Evolutionary conservation across 805 yeast genomes (phyloP).

Genomic region (Ogataea minuta): DNA sequence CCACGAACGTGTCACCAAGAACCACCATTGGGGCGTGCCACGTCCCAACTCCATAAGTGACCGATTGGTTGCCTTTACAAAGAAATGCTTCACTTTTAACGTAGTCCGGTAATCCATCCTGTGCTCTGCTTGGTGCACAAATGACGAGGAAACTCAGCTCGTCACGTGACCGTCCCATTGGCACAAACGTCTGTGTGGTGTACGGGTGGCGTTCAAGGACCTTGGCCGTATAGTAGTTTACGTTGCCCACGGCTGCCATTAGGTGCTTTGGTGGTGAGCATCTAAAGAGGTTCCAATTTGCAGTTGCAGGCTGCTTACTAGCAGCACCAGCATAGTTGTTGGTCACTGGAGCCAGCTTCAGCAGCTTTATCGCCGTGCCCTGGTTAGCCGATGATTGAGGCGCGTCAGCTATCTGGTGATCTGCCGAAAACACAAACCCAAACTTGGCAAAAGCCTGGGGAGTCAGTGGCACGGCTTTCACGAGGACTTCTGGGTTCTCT

Average conservation of each 20-base stretch:
- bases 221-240: constrained; percentile 45
- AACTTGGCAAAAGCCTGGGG: constrained; percentile 63
- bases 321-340: constrained; percentile 50
- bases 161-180: constrained; percentile 65
- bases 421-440: constrained; percentile 79
- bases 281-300: constrained; percentile 82
- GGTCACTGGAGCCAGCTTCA: constrained; percentile 65
- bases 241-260: constrained; percentile 28
- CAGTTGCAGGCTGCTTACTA: constrained; percentile 46
- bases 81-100: constrained; percentile 60
- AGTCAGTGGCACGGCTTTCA: constrained; percentile 58
- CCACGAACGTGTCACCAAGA: constrained; percentile 50
- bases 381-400: constrained; percentile 67
- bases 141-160: constrained; percentile 70
- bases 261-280: constrained; percentile 75
- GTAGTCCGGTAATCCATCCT: constrained; percentile 58
- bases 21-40: constrained; percentile 99
- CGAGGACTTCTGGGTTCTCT: constrained; percentile 19
- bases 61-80: constrained; percentile 82
- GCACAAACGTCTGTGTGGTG: constrained; percentile 87
- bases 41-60: constrained; percentile 78
- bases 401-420: constrained; percentile 58
- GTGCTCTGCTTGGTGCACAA: constrained; percentile 58
- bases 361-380: constrained; percentile 86
- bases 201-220: constrained; percentile 90